Base-by-base conservation (phyloP, 768 basidiomycete species). In the Phlebiopsis gigantea region DNA sequence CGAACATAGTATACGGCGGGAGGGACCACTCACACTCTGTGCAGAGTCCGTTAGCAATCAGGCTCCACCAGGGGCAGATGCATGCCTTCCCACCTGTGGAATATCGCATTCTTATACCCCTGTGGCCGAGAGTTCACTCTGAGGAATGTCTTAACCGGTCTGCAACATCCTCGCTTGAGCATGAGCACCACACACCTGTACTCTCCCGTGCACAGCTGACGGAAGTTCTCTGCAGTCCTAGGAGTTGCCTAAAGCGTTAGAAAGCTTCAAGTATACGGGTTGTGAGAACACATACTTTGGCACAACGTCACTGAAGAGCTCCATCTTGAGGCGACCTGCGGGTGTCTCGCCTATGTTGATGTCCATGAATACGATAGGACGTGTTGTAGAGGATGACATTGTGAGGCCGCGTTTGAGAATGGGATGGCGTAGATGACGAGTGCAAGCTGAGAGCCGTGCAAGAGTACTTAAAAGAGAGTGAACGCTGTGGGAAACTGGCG, bases 171-270 rank as follows among this genome's bases (percentile, higher is more conserved):
- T 42, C 7, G 15, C 9, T 30, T 2, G 29, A 15, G 47, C 28
- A n/a, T 29, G 4, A 2, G 19, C 9, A n/a, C n/a, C n/a, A 39
- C 34, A 24, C 65, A 94, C 90, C 93, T 81, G 72, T 83, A 90
- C 73, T 98, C 96, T n/a, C 97, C 97, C 1, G 95, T 98, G 68
- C 96, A 98, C 25, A 98, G 76, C 65, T 98, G 96, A 59, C 97
- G 79, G 67, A 98, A 98, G 75, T 98, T 99, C 73, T 99, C 96
- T 7, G 94, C 93, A 2, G 96, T 98, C 67, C 95, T 97, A 62
- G 2, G 19, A 39, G 22, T 21, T 22, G n/a, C 29, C 26, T 60
- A 25, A 49, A 51, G 28, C 46, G 19, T 19, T n/a, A 24, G 17
- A 49, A 25, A n/a, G 46, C 15, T 47, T 49, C 10, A 21, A n/a